These are phyloP conservation scores for Climacium dendroides DNA, from an alignment of 225 moss, liverwort and hornwort species.

Conservation along the genomic window DNA sequence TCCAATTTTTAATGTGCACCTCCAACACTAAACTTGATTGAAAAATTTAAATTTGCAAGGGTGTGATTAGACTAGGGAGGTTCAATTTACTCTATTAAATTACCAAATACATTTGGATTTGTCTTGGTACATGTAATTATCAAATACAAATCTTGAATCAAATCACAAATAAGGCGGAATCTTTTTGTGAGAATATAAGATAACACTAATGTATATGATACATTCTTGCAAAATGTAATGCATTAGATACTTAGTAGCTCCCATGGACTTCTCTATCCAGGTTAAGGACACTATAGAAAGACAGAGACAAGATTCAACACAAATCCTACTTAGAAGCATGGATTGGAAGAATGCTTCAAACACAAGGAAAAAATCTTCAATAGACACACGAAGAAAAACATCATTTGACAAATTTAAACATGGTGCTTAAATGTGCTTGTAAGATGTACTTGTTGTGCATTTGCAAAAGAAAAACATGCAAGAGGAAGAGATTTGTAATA, in stretches of 20 bases:
- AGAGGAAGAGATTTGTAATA: not conserved
- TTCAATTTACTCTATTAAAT: not conserved
- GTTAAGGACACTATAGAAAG: not conserved
- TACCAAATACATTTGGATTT: not conserved
- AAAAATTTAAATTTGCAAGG: not conserved
- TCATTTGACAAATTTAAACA: not conserved
- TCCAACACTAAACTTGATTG: not conserved
- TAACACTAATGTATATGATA: not conserved
- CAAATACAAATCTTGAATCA: not conserved
- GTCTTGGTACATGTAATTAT: not conserved
- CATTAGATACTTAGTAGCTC: not conserved
- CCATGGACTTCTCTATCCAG: not conserved
- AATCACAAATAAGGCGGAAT: too few relatives aligned
- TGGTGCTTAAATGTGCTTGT: not conserved
- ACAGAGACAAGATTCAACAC: not conserved
- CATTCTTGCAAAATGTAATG: not conserved
- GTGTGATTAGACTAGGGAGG: not conserved
- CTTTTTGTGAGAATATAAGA: not conserved
- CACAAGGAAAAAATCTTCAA: not conserved
- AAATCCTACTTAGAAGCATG: not conserved
- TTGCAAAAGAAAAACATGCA: not conserved
- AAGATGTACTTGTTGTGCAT: not conserved
- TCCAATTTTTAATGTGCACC: not conserved
- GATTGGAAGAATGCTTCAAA: not conserved
- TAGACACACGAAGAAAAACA: not conserved